These are phyloP conservation scores for Phytophthora pisi DNA, from an alignment of 352 stramenopile species.

Conservation along the genomic window DNA sequence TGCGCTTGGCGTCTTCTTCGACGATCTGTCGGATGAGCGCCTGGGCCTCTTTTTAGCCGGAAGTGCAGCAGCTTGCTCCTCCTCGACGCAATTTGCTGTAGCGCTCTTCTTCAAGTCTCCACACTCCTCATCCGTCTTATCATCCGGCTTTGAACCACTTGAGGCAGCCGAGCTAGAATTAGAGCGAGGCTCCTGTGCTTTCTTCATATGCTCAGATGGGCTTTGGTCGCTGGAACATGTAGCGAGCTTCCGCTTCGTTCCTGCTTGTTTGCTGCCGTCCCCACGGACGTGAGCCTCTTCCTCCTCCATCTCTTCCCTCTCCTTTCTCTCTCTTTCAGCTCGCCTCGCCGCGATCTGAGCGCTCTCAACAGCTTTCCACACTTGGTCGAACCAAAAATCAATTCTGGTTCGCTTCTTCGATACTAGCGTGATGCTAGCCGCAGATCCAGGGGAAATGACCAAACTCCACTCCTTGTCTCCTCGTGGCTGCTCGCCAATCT, in stretches of 20 bases:
- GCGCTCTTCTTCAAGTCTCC: conserved; percentile 16
- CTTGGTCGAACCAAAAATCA: conserved; percentile 67
- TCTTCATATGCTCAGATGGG: neutral
- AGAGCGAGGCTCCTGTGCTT: conserved; percentile 1
- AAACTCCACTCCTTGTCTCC: conserved; percentile 52
- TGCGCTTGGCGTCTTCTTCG: neutral
- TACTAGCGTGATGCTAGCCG: conserved; percentile 27
- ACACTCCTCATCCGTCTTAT: conserved; percentile 32
- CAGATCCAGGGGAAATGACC: conserved; percentile 25
- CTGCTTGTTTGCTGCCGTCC: conserved; percentile 5
- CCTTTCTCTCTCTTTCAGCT: conserved; percentile 26
- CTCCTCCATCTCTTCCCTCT: conserved; percentile 25
- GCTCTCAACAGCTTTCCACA: conserved; percentile 45
- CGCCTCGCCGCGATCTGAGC: conserved; percentile 18
- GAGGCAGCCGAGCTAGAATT: conserved; percentile 12
- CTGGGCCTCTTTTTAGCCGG: conserved; percentile 21
- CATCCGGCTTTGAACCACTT: conserved; percentile 19
- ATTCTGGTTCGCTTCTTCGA: conserved; percentile 55
- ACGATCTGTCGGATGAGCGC: conserved; percentile 2
- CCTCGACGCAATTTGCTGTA: conserved; percentile 8
- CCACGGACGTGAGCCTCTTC: conserved; percentile 15
- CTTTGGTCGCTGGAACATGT: conserved; percentile 7
- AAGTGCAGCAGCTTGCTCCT: conserved; percentile 6
- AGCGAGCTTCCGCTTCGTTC: conserved; percentile 30
- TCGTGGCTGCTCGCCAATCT: conserved; percentile 36